Percentiles rank a stretch among this genome's conserved stretches.
phyloP scores from a whole-genome alignment of 352 stramenopile genomes.

The Phytophthora fragariae region DNA sequence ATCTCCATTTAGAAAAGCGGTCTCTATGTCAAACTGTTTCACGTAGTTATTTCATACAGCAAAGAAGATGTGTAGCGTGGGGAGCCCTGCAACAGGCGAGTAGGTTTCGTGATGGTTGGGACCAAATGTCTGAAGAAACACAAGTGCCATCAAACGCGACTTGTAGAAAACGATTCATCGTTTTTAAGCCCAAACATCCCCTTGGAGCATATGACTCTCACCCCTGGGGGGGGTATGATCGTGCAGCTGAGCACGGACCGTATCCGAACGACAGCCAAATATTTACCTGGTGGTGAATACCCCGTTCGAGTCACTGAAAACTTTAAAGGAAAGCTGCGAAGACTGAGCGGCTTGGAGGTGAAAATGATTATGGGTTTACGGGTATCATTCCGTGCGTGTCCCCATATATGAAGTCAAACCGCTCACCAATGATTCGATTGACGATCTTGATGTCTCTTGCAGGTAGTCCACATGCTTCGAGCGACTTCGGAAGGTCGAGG shows the following conservation, averaged over 20 bases:
- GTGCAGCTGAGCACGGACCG: conserved; percentile 1
- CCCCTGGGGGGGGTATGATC: background rate
- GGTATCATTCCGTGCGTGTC: too few species aligned
- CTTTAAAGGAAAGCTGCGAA: too few species aligned
- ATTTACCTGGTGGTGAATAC: too few species aligned
- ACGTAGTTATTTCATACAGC: conserved; percentile 29
- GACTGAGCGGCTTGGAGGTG: too few species aligned
- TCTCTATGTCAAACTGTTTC: conserved; percentile 37
- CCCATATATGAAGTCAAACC: too few species aligned
- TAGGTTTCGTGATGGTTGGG: conserved; percentile 36
- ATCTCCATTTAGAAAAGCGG: conserved; percentile 20
- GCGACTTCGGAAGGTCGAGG: too few species aligned
- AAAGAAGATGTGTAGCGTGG: conserved; percentile 31
- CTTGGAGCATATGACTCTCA: conserved; percentile 17
- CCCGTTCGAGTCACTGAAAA: too few species aligned
- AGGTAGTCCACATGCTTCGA: too few species aligned
- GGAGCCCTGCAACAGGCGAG: conserved; percentile 29
- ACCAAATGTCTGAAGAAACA: conserved; percentile 29
- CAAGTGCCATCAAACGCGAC: conserved; percentile 27
- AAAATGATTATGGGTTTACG: too few species aligned
- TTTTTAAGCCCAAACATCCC: conserved; percentile 26
- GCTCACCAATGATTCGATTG: too few species aligned
- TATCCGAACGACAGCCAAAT: background rate
- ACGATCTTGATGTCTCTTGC: too few species aligned
- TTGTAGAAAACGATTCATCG: conserved; percentile 37